These are phyloP conservation scores for Tulasnella calospora DNA, from an alignment of 768 basidiomycete genomes.

Conservation along the genomic window DNA sequence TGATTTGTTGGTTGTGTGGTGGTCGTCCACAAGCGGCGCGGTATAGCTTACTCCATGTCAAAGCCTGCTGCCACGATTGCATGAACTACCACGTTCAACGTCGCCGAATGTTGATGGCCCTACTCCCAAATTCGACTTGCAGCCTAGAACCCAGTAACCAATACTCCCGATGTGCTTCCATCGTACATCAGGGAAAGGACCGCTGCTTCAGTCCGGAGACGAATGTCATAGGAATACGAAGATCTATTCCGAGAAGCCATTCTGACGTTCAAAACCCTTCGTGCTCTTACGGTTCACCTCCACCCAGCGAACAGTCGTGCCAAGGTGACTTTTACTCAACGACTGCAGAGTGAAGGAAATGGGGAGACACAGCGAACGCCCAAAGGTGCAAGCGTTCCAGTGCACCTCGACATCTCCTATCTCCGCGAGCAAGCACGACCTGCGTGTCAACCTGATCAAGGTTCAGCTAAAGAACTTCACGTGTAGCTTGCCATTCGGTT, in stretches of 20 bases:
- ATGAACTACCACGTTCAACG: neutral
- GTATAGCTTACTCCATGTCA: neutral
- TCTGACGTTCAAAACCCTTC: neutral
- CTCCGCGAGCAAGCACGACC: neutral
- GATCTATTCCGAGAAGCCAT: neutral
- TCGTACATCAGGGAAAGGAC: neutral
- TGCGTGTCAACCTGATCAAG: neutral
- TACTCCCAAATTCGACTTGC: neutral
- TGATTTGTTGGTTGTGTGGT: no score
- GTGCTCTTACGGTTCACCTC: neutral
- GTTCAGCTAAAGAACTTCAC: neutral
- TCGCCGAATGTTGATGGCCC: no score
- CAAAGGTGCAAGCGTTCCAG: no score
- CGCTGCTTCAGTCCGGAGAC: neutral
- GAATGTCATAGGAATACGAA: neutral
- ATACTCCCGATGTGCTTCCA: neutral
- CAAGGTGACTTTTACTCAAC: neutral
- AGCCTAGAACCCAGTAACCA: neutral
- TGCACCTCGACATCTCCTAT: neutral
- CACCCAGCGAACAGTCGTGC: neutral
- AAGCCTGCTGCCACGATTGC: neutral
- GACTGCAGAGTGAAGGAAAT: neutral
- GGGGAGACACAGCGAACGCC: neutral
- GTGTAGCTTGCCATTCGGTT: neutral
- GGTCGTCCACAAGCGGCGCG: no score